A percentile compares a stretch with the other conserved stretches of the same genome.
These are phyloP conservation scores for Aspergillus tamarii DNA, from an alignment of 2,329 filamentous ascomycete genomes.

Conservation along the genomic window DNA sequence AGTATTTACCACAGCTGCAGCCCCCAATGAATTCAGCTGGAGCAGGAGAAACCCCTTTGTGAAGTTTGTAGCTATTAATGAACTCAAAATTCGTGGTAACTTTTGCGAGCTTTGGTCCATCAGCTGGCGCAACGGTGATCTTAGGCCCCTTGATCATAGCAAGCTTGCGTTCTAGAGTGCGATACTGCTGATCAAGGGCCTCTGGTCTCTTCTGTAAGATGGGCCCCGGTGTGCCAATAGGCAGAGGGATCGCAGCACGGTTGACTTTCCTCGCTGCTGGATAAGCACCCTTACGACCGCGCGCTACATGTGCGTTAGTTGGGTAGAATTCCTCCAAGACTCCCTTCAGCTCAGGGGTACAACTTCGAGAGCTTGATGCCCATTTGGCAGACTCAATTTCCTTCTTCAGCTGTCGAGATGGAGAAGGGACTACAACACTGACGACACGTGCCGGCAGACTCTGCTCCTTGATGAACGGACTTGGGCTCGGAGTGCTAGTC, in stretches of 20 bases:
- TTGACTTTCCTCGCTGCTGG: constrained; percentile 19
- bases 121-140: constrained; percentile 26
- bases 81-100: constrained; percentile 44
- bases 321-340: constrained; percentile 29
- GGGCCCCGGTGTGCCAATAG: constrained; percentile 12
- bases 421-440: constrained; percentile 30
- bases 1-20: constrained; percentile 34
- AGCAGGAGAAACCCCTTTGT: constrained; percentile 33
- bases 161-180: constrained; percentile 30
- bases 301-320: constrained; percentile 23
- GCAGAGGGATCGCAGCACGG: constrained; percentile 15
- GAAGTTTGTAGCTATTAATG: constrained; percentile 39
- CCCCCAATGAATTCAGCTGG: constrained; percentile 36
- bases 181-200: constrained; percentile 16
- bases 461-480: constrained; percentile 6
- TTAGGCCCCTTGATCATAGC: constrained; percentile 31
- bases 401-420: constrained; percentile 21
- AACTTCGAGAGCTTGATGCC: background rate
- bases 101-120: constrained; percentile 23
- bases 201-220: constrained; percentile 10
- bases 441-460: constrained; percentile 1
- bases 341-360: constrained; percentile 14
- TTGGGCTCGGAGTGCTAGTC: constrained; percentile 13
- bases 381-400: constrained; percentile 19
- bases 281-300: constrained; percentile 24